These are phyloP conservation scores for Rhizopus delemar DNA, from an alignment of 371 early-diverging fungal genomes.

Conservation along the genomic window DNA sequence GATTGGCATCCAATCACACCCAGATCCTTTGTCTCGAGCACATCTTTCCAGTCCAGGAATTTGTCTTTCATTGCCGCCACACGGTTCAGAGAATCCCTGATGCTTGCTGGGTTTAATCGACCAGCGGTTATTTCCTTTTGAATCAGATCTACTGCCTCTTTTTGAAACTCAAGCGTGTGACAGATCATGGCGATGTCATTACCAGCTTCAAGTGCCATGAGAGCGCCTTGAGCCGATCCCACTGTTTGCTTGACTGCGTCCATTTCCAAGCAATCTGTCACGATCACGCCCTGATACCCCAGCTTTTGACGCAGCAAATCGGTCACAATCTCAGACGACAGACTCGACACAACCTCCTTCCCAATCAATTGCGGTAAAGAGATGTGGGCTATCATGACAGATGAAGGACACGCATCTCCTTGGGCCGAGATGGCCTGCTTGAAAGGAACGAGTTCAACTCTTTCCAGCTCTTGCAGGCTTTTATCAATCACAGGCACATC, in stretches of 20 bases:
- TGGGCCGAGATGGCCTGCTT: slow-evolving; percentile 24
- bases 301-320: slow-evolving; percentile 37
- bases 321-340: slow-evolving; percentile 39
- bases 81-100: slow-evolving; percentile 34
- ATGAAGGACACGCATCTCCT: slow-evolving; percentile 29
- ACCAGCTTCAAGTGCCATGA: slow-evolving; percentile 48
- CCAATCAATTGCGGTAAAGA: slow-evolving; percentile 38
- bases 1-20: slow-evolving; percentile 25
- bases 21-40: slow-evolving; percentile 16
- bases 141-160: slow-evolving; percentile 30
- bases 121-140: not conserved
- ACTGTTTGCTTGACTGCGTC: slow-evolving; percentile 50
- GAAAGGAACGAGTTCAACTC: slow-evolving; percentile 47
- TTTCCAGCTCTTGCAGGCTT: slow-evolving; percentile 34
- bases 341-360: slow-evolving; percentile 29
- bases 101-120: slow-evolving; percentile 14
- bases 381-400: slow-evolving; percentile 56
- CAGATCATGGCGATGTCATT: slow-evolving; percentile 56
- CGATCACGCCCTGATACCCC: slow-evolving; percentile 47
- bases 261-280: slow-evolving; percentile 58
- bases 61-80: slow-evolving; percentile 39
- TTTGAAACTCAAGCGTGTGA: slow-evolving; percentile 42
- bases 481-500: slow-evolving; percentile 54
- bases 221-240: slow-evolving; percentile 37
- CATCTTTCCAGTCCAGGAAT: slow-evolving; percentile 34